phyloP scores from a whole-genome alignment of 441 rosid species.

The Croton laevigatus region DNA sequence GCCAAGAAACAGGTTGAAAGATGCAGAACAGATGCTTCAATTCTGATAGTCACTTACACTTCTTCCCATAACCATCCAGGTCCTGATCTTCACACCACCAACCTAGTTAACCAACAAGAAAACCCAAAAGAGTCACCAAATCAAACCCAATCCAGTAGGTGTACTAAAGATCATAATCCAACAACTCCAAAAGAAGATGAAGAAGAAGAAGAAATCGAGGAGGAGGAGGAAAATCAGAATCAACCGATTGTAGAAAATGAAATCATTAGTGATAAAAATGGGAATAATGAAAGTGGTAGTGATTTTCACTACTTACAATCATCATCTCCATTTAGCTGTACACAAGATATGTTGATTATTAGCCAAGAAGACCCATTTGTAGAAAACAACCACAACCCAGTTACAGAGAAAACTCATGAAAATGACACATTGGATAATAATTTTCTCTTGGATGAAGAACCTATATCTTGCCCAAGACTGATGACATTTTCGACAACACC shows the following conservation, averaged over 20 bases:
- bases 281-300: constrained; percentile 20
- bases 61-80: constrained; percentile 63
- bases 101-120: constrained; percentile 18
- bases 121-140: constrained; percentile 16
- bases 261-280: constrained; percentile 23
- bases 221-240: constrained; percentile 20
- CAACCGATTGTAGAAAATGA: constrained; percentile 15
- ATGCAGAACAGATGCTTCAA: constrained; percentile 64
- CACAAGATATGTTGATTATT: constrained; percentile 31
- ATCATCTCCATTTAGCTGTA: constrained; percentile 34
- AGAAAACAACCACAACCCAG: constrained; percentile 17
- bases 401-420: constrained; percentile 18
- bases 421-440: constrained; percentile 16
- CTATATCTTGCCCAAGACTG: constrained; percentile 31
- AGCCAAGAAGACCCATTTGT: constrained; percentile 37
- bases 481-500: constrained; percentile 30
- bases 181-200: constrained; percentile 24
- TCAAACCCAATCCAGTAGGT: not conserved
- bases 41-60: constrained; percentile 63
- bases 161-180: constrained; percentile 11
- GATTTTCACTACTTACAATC: constrained; percentile 49
- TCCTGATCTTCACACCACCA: constrained; percentile 29
- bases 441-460: constrained; percentile 45
- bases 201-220: constrained; percentile 7
- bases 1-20: constrained; percentile 76